Conservation (phyloP, 306 rosid species). For the Cicer pinnatifidum region DNA sequence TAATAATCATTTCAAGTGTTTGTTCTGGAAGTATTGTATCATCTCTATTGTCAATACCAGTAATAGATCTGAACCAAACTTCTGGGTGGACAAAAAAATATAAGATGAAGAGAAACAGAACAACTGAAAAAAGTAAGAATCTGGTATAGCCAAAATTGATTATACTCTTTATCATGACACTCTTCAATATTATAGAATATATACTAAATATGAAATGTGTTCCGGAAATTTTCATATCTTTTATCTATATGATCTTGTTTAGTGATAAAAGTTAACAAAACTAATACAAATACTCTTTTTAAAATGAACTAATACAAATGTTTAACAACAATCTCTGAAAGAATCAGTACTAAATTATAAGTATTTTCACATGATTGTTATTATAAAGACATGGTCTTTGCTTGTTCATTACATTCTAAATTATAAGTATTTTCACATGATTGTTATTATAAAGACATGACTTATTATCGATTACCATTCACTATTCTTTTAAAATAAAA, state of each 20-base stretch:
- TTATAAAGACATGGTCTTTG: not conserved
- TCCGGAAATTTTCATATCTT: not conserved
- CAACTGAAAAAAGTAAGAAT: slow-evolving; percentile 16
- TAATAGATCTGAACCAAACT: slow-evolving; percentile 27
- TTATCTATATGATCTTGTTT: slow-evolving; percentile 23
- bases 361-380: not conserved
- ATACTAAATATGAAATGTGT: slow-evolving; percentile 7
- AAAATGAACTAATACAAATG: not conserved
- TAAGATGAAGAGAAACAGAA: slow-evolving; percentile 20
- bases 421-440: slow-evolving; percentile 9
- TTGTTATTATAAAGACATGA: slow-evolving; percentile 3
- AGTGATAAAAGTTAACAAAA: slow-evolving; percentile 2
- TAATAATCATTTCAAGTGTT: slow-evolving; percentile 34
- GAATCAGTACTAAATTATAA: not conserved
- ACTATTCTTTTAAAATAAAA: slow-evolving; percentile 30
- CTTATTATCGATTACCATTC: not conserved
- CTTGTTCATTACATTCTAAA: slow-evolving; percentile 28
- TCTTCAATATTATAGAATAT: slow-evolving; percentile 6
- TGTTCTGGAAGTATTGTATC: slow-evolving; percentile 6
- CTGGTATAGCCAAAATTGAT: not conserved
- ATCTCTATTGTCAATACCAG: slow-evolving; percentile 29
- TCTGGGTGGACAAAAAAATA: slow-evolving; percentile 13
- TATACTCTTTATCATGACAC: slow-evolving; percentile 2
- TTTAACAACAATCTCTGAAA: slow-evolving; percentile 20
- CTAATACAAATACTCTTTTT: not conserved